Evolutionary conservation across 1,139 yeast genomes (phyloP), one percentile per base, ranked within the genome.

Genomic region (Pichia inconspicua): DNA sequence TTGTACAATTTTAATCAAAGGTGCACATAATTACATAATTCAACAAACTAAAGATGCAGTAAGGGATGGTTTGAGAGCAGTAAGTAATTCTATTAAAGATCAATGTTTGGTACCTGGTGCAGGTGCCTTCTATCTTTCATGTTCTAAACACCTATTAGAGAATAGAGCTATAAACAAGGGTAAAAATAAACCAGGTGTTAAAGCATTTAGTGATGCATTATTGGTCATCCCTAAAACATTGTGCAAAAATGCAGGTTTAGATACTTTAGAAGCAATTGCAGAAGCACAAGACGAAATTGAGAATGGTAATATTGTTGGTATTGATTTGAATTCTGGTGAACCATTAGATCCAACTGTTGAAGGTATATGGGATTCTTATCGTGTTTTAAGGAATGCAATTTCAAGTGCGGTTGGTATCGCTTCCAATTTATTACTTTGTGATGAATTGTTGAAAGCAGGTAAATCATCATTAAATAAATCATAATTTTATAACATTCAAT

Each of bases 21-120:
- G 97, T 37, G 89, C 97, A 45, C 92, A 94, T 54, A 79, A 81
- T 57, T 95, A 92, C 66, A 78, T 89, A 43, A 78, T 94, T 58
- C 85, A 80, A 60, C 98, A 92, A 70, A 84, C 95, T 40, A 89
- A 90, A 66, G 98, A 94, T 65, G 97, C 98, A 0, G 89, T 94
- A 17, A 80, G 98, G 64, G 98, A 94, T 66, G 99, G 99, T 36
- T 74, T 94, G 52, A 81, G 98, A 60, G 89, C 97, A 3, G 97
- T 94, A 22, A 82, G 95, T 46, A 94, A 94, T 63, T 94, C 92
- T 31, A 71, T 94, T 48, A 84, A 82, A 62, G 99, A 94, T 67
- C 77, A 80, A 58, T 71, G 84, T 43, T 82, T 94, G 44, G 82
- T 94, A 45, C 97, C 98, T 7, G 99, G 99, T 52, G 98, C 95